Conservation (phyloP, 495 filamentous ascomycete genomes). For the Geoglossum glabrum region DNA sequence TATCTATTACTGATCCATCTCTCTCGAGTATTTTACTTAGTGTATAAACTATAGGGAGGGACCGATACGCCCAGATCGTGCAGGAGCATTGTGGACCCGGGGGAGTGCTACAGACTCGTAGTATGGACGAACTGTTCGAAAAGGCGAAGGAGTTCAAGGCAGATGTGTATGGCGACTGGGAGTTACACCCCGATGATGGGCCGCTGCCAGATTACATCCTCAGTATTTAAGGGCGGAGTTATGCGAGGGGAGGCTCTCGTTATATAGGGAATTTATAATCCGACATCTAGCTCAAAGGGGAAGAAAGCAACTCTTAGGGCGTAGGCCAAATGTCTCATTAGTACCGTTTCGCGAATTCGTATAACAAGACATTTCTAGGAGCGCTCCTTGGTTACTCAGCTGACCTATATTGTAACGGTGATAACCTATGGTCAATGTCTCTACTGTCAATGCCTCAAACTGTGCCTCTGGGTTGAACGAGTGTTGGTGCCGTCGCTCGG, state of each 20-base stretch:
- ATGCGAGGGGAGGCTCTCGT: background rate
- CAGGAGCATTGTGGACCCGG: background rate
- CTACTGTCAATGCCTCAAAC: too few relatives aligned
- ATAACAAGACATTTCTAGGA: too few relatives aligned
- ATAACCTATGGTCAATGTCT: too few relatives aligned
- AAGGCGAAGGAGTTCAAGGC: slow-evolving; percentile 5
- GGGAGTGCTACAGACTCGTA: background rate
- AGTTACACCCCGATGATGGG: background rate
- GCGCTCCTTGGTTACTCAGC: too few relatives aligned
- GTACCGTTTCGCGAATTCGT: too few relatives aligned
- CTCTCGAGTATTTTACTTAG: background rate
- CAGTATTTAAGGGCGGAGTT: background rate
- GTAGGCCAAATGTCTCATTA: too few relatives aligned
- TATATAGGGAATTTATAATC: too few relatives aligned
- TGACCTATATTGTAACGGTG: too few relatives aligned
- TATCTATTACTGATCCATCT: background rate
- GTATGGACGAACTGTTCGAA: background rate
- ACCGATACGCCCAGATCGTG: slow-evolving; percentile 3
- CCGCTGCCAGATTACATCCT: background rate
- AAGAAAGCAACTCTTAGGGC: too few relatives aligned
- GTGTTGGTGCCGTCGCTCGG: too few relatives aligned
- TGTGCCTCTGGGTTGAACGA: too few relatives aligned
- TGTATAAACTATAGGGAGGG: background rate
- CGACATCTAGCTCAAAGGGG: too few relatives aligned
- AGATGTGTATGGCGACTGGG: background rate